phyloP scores from a whole-genome alignment of 1,284 basidiomycete genomes.

The Agaricales sp. region DNA sequence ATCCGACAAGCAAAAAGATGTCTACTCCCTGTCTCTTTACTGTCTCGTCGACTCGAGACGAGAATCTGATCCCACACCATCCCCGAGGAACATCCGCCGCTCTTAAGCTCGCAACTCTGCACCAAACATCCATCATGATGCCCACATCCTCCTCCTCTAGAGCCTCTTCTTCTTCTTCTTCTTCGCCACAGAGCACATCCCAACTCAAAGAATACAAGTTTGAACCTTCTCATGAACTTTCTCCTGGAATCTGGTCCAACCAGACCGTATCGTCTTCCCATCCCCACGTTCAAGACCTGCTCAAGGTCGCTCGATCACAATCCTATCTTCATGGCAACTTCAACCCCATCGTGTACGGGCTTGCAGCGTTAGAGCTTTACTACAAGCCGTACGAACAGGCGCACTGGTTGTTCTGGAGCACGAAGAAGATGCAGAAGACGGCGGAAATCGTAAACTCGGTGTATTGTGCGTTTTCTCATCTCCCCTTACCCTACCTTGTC shows the following conservation, averaged over 20 bases:
- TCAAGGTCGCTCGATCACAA: slow-evolving; percentile 23
- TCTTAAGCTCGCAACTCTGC: no score
- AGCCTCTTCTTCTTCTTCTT: no score
- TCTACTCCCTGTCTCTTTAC: no score
- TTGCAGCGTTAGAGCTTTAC: slow-evolving; percentile 34
- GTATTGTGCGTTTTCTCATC: slow-evolving; percentile 24
- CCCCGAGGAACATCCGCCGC: no score
- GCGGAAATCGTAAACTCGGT: slow-evolving; percentile 29
- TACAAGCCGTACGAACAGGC: slow-evolving; percentile 26
- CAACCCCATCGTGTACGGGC: slow-evolving; percentile 27
- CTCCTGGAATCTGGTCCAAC: neutral
- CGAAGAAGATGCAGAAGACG: slow-evolving; percentile 23
- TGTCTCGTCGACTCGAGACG: no score
- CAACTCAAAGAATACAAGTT: no score
- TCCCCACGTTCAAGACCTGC: slow-evolving; percentile 25
- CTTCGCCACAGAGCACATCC: no score
- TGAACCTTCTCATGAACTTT: neutral
- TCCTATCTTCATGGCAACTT: slow-evolving; percentile 20
- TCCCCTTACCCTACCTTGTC: slow-evolving; percentile 3
- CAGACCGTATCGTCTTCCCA: slow-evolving; percentile 16
- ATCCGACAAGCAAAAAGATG: no score
- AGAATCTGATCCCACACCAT: no score
- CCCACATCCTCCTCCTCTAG: no score
- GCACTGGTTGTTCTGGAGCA: slow-evolving; percentile 38
- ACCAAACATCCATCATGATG: no score